phyloP scores from a whole-genome alignment of 306 rosid genomes.

The Hylodesmum podocarpum region DNA sequence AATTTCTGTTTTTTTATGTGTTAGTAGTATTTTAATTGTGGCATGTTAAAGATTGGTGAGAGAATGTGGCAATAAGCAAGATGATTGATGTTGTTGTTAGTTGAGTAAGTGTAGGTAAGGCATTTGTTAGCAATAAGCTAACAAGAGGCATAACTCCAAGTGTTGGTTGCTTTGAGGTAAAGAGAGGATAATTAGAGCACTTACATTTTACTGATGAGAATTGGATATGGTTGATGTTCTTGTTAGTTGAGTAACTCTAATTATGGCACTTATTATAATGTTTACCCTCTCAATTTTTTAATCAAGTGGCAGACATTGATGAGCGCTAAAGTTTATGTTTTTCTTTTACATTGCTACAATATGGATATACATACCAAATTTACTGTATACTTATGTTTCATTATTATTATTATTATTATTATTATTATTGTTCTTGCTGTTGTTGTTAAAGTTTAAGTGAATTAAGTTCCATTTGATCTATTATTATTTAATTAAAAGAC shows the following conservation, averaged over 20 bases:
- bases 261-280: neutral
- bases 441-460: too few relatives aligned
- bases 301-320: neutral
- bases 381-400: too few relatives aligned
- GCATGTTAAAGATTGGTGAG: neutral
- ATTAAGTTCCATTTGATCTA: too few relatives aligned
- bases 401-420: too few relatives aligned
- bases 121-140: neutral
- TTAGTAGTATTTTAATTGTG: neutral
- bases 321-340: constrained; percentile 10
- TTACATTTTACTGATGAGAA: neutral
- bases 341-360: neutral
- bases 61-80: neutral
- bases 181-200: constrained; percentile 23
- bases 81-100: too few relatives aligned
- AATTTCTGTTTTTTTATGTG: too few relatives aligned
- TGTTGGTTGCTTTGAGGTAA: constrained; percentile 25
- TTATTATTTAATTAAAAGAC: too few relatives aligned
- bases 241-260: constrained; percentile 26
- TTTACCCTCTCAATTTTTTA: neutral
- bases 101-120: constrained; percentile 13
- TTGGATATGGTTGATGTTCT: constrained; percentile 1
- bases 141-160: neutral
- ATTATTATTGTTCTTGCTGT: too few relatives aligned
- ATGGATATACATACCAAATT: neutral